Percentiles rank a stretch among this genome's conserved stretches.
Conservation (phyloP, 345 rosid genomes). For the Lepidium africanum region DNA sequence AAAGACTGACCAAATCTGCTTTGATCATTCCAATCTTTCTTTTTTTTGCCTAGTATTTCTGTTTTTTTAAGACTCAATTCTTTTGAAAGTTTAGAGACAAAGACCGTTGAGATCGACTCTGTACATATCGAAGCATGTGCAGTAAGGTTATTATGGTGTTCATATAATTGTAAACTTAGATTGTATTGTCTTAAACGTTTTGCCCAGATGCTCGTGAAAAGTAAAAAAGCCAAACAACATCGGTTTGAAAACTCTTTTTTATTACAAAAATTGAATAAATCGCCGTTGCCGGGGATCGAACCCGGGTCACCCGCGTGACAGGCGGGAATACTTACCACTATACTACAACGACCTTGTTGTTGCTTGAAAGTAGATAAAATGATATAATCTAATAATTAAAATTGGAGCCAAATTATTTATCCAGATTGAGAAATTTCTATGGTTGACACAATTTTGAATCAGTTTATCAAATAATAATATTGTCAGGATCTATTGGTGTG, state of each 20-base stretch:
- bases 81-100: neutral
- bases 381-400: fast-evolving
- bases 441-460: constrained; percentile 9
- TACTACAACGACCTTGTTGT: constrained; percentile 20
- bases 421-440: neutral
- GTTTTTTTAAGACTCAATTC: constrained; percentile 2
- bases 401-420: neutral
- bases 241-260: neutral
- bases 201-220: neutral
- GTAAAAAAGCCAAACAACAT: neutral
- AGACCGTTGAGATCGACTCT: constrained; percentile 3
- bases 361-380: fast-evolving
- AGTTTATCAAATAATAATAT: neutral
- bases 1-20: neutral
- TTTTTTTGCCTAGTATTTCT: neutral
- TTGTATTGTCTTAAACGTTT: neutral
- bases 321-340: constrained; percentile 94
- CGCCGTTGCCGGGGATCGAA: constrained; percentile 98
- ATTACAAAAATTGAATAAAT: neutral
- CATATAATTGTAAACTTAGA: neutral
- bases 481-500: neutral
- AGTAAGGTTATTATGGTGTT: neutral
- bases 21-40: neutral
- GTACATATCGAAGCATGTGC: constrained; percentile 19
- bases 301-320: constrained; percentile 99